Percentiles rank a stretch among this genome's conserved stretches.
phyloP scores from a whole-genome alignment of 495 filamentous ascomycete species.

The Neurospora sp. region DNA sequence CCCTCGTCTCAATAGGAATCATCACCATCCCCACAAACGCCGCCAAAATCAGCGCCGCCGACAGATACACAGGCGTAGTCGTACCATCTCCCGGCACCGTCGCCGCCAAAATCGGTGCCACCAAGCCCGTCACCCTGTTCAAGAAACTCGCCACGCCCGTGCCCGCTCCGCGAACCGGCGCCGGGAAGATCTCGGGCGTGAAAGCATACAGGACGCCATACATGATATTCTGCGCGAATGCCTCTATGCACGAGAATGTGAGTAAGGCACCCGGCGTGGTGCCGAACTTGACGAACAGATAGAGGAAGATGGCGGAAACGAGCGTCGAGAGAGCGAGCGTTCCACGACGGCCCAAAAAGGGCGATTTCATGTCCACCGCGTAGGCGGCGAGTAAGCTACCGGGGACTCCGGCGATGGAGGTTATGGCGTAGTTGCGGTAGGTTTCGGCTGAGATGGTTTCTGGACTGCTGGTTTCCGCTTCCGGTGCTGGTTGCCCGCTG shows the following conservation, averaged over 20 bases:
- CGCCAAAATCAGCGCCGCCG: slow-evolving; percentile 57
- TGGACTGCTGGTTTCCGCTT: slow-evolving; percentile 1
- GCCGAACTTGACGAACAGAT: slow-evolving; percentile 44
- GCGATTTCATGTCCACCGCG: slow-evolving; percentile 55
- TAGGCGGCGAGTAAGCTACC: slow-evolving; percentile 63
- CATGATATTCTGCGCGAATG: slow-evolving; percentile 69
- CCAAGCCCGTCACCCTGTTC: slow-evolving; percentile 62
- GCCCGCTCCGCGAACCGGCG: slow-evolving; percentile 67
- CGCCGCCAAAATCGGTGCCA: slow-evolving; percentile 70
- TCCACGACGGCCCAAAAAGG: slow-evolving; percentile 61
- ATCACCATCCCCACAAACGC: slow-evolving; percentile 52
- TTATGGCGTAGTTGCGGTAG: slow-evolving; percentile 72
- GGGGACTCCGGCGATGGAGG: slow-evolving; percentile 59
- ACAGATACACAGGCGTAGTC: slow-evolving; percentile 63
- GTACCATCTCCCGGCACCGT: slow-evolving; percentile 56
- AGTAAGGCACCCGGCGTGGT: slow-evolving; percentile 54
- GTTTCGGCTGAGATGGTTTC: slow-evolving; percentile 21
- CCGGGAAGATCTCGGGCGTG: slow-evolving; percentile 75
- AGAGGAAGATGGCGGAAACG: slow-evolving; percentile 65
- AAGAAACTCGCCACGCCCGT: slow-evolving; percentile 66
- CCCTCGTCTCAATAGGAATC: slow-evolving; percentile 67
- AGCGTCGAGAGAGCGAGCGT: slow-evolving; percentile 57
- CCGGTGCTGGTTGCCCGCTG: slow-evolving; percentile 5
- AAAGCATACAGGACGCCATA: slow-evolving; percentile 84
- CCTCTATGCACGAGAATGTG: slow-evolving; percentile 67